Evolutionary conservation across 495 filamentous ascomycete genomes (phyloP), one percentile per base, ranked within the genome.

Genomic region (Poronia punctata): DNA sequence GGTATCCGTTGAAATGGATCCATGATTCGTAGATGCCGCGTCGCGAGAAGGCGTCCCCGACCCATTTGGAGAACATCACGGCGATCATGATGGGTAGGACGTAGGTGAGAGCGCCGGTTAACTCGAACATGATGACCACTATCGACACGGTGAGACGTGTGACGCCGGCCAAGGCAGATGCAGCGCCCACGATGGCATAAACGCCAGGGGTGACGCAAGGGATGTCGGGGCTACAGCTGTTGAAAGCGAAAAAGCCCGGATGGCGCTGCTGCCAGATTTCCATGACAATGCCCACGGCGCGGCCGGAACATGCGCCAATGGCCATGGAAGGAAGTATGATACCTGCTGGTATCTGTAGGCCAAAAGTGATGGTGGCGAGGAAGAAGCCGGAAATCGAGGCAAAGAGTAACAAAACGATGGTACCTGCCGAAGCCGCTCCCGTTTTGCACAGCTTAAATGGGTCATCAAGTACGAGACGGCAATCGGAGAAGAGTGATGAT

Each of bases 51-150:
- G 90, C 92, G 60, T 98, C 92, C 53, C 92, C 92, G 15, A 95
- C 88, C 92, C 92, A 98, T 63, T 98, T 98, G 45, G 83, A 85
- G 16, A 97, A 66, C 90, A 98, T 95, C 45, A 98, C 92, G n/a
- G 93, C 88, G 44, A 98, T 84, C 92, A 98, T 98, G 57, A 98
- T 97, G 14, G 92, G 92, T 8, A 98, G 80, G 22, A 98, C 92
- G 58, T 98, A 97, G 0, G 89, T 94, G 10, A 98, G 68, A 0
- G 92, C 93, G 18, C 92, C 92, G 0, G 92, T 98, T 19, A 98
- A 79, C 64, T 98, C 92, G 50, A 97, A 98, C 86, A 95, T 97
- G 64, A 98, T 97, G 47, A 97, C 92, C 3, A 97, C 92, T 52
- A 98, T 95, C 8, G 90, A 96, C 6, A 81, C 76, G 8, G 92